These are phyloP conservation scores for Eudorina sp. DNA, from an alignment of 139 green algal genomes.

Conservation along the genomic window DNA sequence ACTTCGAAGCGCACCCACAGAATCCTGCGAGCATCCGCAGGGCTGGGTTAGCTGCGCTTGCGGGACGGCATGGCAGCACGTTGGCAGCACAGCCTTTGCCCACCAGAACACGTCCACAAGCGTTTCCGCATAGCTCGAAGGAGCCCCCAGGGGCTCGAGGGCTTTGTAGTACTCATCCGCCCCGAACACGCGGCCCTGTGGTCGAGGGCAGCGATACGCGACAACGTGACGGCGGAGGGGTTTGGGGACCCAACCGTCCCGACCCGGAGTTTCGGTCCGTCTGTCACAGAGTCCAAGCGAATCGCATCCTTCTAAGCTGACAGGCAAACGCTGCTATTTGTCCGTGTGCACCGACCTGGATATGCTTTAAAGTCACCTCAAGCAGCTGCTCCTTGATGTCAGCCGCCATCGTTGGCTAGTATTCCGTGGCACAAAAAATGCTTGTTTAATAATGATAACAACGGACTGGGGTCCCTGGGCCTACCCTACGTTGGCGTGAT, in stretches of 20 bases:
- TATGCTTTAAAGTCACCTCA: conserved; percentile 19
- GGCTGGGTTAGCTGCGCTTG: not conserved
- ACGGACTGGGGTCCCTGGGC: not conserved
- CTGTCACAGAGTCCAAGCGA: too few species aligned
- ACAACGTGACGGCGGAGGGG: not conserved
- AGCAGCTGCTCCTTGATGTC: conserved; percentile 43
- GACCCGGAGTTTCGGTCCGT: too few species aligned
- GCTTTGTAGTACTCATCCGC: conserved; percentile 36
- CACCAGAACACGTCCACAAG: conserved; percentile 62
- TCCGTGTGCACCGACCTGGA: conserved; percentile 36
- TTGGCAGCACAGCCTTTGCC: too few species aligned
- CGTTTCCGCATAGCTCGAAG: conserved; percentile 1
- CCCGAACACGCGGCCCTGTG: conserved; percentile 20
- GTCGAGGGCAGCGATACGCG: not conserved
- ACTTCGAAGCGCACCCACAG: conserved; percentile 58
- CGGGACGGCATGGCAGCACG: not conserved
- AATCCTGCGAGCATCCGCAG: conserved; percentile 38
- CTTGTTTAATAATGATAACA: not conserved
- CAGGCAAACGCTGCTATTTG: too few species aligned
- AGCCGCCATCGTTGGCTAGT: not conserved
- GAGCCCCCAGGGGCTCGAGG: conserved; percentile 10
- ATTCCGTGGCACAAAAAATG: not conserved
- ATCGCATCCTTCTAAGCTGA: too few species aligned
- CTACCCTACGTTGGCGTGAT: not conserved
- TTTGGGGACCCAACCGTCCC: too few species aligned